Evolutionary conservation across 140 eudicot species (phyloP).

Genomic region (Anethum foeniculum): DNA sequence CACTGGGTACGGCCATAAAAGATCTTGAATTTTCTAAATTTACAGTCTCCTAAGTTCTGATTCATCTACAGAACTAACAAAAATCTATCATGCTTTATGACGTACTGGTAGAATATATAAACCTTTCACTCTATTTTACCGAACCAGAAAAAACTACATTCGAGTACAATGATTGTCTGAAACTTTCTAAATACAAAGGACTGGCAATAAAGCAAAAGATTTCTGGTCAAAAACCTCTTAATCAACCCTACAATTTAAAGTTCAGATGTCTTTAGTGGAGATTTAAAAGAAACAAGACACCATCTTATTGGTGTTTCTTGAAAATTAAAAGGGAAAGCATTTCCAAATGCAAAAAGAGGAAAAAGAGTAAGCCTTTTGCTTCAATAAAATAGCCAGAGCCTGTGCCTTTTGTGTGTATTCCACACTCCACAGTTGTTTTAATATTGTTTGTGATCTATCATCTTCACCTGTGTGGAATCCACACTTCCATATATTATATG

Average conservation of each 20-base stretch:
- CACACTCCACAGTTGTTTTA: conserved; percentile 24
- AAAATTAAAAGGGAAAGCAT: not conserved
- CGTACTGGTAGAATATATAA: not conserved
- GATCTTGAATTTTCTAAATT: not conserved
- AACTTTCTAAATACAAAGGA: not conserved
- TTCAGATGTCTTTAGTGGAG: not conserved
- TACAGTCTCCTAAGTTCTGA: not conserved
- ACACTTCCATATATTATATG: conserved; percentile 23
- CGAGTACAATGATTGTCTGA: not conserved
- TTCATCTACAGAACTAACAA: not conserved
- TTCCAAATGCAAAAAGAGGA: not conserved
- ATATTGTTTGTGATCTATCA: not conserved
- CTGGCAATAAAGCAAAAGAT: not conserved
- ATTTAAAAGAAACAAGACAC: conserved; percentile 3
- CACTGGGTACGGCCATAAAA: not conserved
- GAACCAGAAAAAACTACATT: not conserved
- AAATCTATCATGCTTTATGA: not conserved
- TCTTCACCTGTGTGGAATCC: conserved; percentile 16
- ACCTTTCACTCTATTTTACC: not conserved
- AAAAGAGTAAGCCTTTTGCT: not conserved
- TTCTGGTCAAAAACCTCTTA: not conserved
- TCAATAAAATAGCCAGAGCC: not conserved
- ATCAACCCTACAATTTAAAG: conserved; percentile 3
- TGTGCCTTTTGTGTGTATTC: conserved; percentile 17
- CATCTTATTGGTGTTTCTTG: not conserved